phyloP scores from a whole-genome alignment of 2,329 filamentous ascomycete genomes.

The Phialophora chinensis region DNA sequence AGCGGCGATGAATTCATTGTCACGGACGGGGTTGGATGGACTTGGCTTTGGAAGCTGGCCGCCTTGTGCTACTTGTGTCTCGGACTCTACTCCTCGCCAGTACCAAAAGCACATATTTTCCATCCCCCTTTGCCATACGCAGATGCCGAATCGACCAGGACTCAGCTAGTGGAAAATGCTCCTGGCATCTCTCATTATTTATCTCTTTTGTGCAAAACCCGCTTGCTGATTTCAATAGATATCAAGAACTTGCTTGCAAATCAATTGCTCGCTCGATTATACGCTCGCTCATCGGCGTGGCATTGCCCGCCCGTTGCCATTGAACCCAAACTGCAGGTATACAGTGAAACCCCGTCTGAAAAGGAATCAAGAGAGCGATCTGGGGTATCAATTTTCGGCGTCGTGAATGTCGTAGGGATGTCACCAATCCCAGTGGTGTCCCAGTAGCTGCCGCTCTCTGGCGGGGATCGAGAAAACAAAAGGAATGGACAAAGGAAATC shows the following conservation, averaged over 20 bases:
- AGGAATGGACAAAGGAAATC: conserved; percentile 28
- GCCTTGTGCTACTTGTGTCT: conserved; percentile 1
- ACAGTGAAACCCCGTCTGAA: conserved; percentile 7
- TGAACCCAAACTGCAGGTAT: conserved; percentile 12
- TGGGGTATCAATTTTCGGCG: conserved; percentile 26
- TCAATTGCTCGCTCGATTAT: conserved; percentile 27
- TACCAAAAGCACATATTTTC: neutral
- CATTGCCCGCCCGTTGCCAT: conserved; percentile 7
- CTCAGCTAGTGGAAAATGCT: neutral
- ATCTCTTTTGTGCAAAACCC: conserved; percentile 18
- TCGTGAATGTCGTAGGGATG: conserved; percentile 29
- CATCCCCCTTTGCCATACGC: neutral
- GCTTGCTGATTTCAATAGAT: conserved; percentile 12
- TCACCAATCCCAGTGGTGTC: conserved; percentile 7
- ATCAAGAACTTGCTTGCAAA: conserved; percentile 24
- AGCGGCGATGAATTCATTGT: neutral
- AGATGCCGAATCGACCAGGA: conserved; percentile 19
- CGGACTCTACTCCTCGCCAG: neutral
- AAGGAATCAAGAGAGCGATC: conserved; percentile 29
- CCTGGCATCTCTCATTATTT: conserved; percentile 8
- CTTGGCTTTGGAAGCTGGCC: neutral
- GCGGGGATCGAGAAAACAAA: conserved; percentile 17
- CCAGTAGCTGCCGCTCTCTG: conserved; percentile 10
- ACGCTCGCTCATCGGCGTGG: conserved; percentile 11
- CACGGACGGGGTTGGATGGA: neutral